Conservation (phyloP, 2,329 filamentous ascomycete species). For the Albifimbria verrucaria region DNA sequence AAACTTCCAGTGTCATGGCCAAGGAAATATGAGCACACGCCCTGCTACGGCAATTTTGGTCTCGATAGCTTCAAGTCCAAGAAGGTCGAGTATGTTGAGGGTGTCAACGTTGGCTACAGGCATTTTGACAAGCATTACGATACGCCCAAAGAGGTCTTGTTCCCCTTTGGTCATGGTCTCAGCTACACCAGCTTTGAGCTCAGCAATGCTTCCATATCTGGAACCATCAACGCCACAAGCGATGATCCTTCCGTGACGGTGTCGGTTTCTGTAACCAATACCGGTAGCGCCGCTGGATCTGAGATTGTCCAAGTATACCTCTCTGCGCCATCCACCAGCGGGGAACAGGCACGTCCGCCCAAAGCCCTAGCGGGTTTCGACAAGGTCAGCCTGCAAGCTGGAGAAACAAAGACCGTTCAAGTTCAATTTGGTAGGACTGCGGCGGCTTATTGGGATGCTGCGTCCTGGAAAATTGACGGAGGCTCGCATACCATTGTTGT, state of each 20-base stretch:
- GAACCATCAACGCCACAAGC: background rate
- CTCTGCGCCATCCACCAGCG: background rate
- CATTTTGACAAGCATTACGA: slow-evolving; percentile 3
- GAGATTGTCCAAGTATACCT: slow-evolving; percentile 3
- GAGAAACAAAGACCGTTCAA: background rate
- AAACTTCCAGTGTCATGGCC: slow-evolving; percentile 10
- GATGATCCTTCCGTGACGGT: background rate
- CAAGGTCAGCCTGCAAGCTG: slow-evolving; percentile 1
- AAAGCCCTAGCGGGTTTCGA: slow-evolving; percentile 3
- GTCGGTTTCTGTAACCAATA: background rate
- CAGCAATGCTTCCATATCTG: background rate
- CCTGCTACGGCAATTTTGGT: slow-evolving; percentile 6
- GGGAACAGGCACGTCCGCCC: background rate
- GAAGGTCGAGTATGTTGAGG: slow-evolving; percentile 8
- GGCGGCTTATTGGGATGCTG: slow-evolving; percentile 3
- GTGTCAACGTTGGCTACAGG: slow-evolving; percentile 5
- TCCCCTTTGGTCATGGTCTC: slow-evolving; percentile 6
- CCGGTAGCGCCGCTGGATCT: background rate
- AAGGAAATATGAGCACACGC: slow-evolving; percentile 2
- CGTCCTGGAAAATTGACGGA: background rate
- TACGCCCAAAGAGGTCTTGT: slow-evolving; percentile 2
- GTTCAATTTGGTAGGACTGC: background rate
- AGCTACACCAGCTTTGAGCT: slow-evolving; percentile 5
- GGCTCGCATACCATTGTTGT: background rate
- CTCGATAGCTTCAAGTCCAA: background rate